Percentiles rank a stretch among this genome's conserved stretches.
phyloP scores from a whole-genome alignment of 306 rosid genomes.

The Canavalia ensiformis region DNA sequence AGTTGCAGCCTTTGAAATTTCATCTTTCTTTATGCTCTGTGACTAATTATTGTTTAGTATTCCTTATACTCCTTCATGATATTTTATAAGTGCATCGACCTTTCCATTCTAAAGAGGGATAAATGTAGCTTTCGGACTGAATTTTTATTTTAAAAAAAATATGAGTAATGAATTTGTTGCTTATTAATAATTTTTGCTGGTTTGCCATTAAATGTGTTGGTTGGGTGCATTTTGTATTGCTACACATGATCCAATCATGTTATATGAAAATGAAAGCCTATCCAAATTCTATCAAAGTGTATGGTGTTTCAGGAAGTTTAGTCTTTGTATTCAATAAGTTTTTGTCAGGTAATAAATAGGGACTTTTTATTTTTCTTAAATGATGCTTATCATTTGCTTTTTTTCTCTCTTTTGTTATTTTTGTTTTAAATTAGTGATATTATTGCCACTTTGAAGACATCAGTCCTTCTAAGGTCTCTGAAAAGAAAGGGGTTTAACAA shows the following conservation, averaged over 20 bases:
- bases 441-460: background rate
- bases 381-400: background rate
- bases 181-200: background rate
- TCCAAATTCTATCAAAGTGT: background rate
- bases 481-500: background rate
- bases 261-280: background rate
- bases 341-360: background rate
- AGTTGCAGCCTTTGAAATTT: conserved; percentile 21
- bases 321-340: background rate
- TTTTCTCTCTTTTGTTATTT: background rate
- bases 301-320: background rate
- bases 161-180: conserved; percentile 33
- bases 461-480: background rate
- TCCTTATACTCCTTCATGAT: background rate
- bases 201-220: conserved; percentile 26
- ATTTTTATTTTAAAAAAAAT: too few species aligned
- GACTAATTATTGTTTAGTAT: conserved; percentile 15
- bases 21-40: conserved; percentile 23
- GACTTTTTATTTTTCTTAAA: background rate
- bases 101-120: background rate
- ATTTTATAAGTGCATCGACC: background rate
- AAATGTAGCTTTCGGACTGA: too few species aligned
- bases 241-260: background rate
- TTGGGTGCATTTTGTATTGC: background rate
- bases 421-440: conserved; percentile 1